Evolutionary conservation across 1,139 yeast species (phyloP).

Genomic region (Sugiyamaella castrensis): DNA sequence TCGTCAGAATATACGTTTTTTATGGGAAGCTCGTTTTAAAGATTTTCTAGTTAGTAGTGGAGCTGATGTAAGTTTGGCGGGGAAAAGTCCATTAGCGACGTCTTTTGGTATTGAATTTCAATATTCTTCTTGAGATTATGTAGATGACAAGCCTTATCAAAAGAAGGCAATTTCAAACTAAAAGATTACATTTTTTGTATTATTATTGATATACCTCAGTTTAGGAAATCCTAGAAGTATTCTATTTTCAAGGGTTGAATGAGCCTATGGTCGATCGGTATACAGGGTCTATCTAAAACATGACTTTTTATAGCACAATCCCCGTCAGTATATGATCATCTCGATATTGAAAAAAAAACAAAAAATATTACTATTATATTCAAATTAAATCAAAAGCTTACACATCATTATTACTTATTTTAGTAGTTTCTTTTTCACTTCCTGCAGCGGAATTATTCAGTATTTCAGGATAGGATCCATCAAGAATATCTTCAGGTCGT

Average conservation of each 20-base stretch:
- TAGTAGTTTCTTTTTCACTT: not conserved
- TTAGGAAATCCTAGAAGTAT: no score
- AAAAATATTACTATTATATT: not conserved
- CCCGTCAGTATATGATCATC: not conserved
- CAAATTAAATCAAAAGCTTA: not conserved
- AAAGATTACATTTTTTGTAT: no score
- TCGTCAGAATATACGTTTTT: conserved; percentile 55
- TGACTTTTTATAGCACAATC: no score
- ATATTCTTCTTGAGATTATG: conserved; percentile 28
- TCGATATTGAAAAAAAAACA: no score
- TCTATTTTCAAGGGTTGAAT: no score
- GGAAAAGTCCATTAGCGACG: conserved; percentile 33
- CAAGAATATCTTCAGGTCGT: conserved; percentile 16
- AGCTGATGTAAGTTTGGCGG: conserved; percentile 44
- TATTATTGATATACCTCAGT: no score
- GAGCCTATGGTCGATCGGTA: no score
- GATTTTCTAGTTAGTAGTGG: conserved; percentile 83
- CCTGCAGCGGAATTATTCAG: not conserved
- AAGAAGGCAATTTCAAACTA: no score
- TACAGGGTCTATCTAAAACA: no score
- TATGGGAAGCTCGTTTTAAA: conserved; percentile 88
- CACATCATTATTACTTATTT: conserved; percentile 2
- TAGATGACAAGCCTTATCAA: no score
- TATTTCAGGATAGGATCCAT: not conserved
- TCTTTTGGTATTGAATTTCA: conserved; percentile 41